A percentile compares a stretch with the other conserved stretches of the same genome.
Evolutionary conservation across 352 stramenopile species (phyloP).

Genomic region (Phytophthora pluvialis): DNA sequence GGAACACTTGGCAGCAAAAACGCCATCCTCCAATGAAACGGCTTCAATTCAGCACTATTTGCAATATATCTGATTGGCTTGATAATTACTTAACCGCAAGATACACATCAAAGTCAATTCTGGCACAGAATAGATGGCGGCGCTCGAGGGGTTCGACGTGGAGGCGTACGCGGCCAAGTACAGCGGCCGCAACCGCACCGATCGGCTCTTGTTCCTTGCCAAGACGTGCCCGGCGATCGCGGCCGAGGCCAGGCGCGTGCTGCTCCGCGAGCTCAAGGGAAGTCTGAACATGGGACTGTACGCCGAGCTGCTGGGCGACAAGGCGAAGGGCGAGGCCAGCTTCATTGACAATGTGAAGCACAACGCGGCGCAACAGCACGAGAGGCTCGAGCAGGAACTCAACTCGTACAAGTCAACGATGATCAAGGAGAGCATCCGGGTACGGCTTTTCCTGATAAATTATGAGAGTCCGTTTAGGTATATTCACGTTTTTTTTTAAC

Average conservation of each 20-base stretch:
- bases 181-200: conserved; percentile 76
- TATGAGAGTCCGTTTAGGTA: background rate
- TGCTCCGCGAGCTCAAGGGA: conserved; percentile 69
- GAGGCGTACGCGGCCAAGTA: conserved; percentile 87
- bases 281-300: conserved; percentile 79
- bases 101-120: conserved; percentile 14
- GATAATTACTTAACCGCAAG: conserved; percentile 3
- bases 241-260: conserved; percentile 50
- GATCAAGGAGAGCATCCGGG: conserved; percentile 92
- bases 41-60: background rate
- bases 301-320: conserved; percentile 62
- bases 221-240: conserved; percentile 53
- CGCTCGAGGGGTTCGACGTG: conserved; percentile 72
- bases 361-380: conserved; percentile 71
- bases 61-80: background rate
- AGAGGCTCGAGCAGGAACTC: conserved; percentile 87
- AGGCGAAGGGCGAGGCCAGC: conserved; percentile 41
- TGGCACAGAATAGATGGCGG: conserved; percentile 8
- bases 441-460: conserved; percentile 27
- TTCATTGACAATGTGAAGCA: conserved; percentile 75
- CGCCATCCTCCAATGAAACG: conserved; percentile 8
- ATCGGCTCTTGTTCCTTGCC: conserved; percentile 77
- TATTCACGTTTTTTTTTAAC: conserved; percentile 4
- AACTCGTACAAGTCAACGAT: conserved; percentile 93
- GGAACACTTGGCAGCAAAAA: background rate